Evolutionary conservation across 2,329 filamentous ascomycete species (phyloP).

Genomic region (Davidsoniella australis): DNA sequence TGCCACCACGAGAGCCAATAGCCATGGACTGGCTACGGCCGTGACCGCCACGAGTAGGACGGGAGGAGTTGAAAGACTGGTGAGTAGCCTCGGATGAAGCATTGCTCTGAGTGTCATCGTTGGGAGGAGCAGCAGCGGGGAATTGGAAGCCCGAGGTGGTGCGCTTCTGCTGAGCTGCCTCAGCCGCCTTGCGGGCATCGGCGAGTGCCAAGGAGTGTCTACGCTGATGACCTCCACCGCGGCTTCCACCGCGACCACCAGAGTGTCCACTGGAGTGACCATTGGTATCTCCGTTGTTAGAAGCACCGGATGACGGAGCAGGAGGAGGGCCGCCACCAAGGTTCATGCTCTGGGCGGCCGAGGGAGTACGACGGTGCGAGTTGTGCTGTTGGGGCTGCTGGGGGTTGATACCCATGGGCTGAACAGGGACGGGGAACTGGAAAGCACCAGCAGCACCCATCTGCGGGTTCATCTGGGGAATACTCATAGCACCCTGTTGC

Average conservation of each 20-base stretch:
- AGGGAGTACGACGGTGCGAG: slow-evolving; percentile 94
- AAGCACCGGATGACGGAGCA: slow-evolving; percentile 79
- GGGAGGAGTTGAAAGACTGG: slow-evolving; percentile 21
- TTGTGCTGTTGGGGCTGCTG: slow-evolving; percentile 60
- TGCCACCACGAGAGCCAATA: slow-evolving; percentile 52
- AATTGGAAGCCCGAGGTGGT: slow-evolving; percentile 93
- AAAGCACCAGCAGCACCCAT: slow-evolving; percentile 68
- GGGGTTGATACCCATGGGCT: slow-evolving; percentile 52
- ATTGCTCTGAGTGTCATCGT: slow-evolving; percentile 27
- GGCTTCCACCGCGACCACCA: slow-evolving; percentile 45
- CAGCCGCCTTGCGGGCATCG: slow-evolving; percentile 94
- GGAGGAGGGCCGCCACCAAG: slow-evolving; percentile 58
- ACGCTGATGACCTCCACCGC: slow-evolving; percentile 68
- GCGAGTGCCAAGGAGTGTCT: slow-evolving; percentile 88
- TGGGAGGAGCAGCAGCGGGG: slow-evolving; percentile 54
- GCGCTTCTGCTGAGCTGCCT: slow-evolving; percentile 89
- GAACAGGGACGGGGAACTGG: slow-evolving; percentile 71
- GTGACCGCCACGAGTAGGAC: slow-evolving; percentile 38
- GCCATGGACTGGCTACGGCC: slow-evolving; percentile 86
- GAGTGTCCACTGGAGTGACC: slow-evolving; percentile 48
- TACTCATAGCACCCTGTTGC: slow-evolving; percentile 80
- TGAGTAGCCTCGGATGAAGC: slow-evolving; percentile 20
- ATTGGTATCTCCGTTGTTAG: slow-evolving; percentile 55
- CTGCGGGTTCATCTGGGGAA: slow-evolving; percentile 55
- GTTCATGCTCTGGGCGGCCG: slow-evolving; percentile 80